phyloP scores from a whole-genome alignment of 2,329 filamentous ascomycete genomes.

The Neocatenulostroma microsporum region DNA sequence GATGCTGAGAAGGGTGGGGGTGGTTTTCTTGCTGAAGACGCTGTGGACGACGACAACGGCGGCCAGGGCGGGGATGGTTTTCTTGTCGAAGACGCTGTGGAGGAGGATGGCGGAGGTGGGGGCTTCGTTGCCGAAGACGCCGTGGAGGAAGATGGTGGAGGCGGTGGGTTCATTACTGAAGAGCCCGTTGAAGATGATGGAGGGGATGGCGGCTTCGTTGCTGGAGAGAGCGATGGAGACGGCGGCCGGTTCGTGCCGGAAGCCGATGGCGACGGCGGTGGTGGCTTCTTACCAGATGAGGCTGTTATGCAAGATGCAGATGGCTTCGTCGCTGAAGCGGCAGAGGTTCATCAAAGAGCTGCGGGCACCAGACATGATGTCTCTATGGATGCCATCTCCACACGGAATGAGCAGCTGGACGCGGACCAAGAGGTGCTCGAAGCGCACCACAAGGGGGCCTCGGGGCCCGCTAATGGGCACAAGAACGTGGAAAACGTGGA shows the following conservation, averaged over 20 bases:
- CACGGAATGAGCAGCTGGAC: too few relatives aligned
- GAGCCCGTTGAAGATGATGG: slow-evolving; percentile 6
- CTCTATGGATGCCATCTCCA: too few relatives aligned
- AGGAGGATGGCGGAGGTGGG: slow-evolving; percentile 19
- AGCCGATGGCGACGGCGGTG: slow-evolving; percentile 7
- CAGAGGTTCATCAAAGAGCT: background rate
- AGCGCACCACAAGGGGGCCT: too few relatives aligned
- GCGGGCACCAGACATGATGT: too few relatives aligned
- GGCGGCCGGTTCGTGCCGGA: slow-evolving; percentile 5
- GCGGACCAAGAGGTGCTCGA: too few relatives aligned
- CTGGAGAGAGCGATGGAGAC: slow-evolving; percentile 7
- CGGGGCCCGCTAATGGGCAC: too few relatives aligned
- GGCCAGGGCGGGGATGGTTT: slow-evolving; percentile 3
- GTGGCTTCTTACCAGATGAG: slow-evolving; percentile 11
- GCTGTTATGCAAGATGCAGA: background rate
- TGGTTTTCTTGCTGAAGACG: slow-evolving; percentile 18
- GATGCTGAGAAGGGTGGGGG: slow-evolving; percentile 24
- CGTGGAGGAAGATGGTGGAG: background rate
- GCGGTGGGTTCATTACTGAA: slow-evolving; percentile 14
- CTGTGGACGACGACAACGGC: slow-evolving; percentile 27
- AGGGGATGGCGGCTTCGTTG: slow-evolving; percentile 12
- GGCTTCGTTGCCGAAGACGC: slow-evolving; percentile 11
- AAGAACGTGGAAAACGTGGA: too few relatives aligned
- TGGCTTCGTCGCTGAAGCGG: slow-evolving; percentile 3
- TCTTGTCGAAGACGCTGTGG: slow-evolving; percentile 10